These are phyloP conservation scores for Elongisporangium senticosum DNA, from an alignment of 352 stramenopile species.

Conservation along the genomic window DNA sequence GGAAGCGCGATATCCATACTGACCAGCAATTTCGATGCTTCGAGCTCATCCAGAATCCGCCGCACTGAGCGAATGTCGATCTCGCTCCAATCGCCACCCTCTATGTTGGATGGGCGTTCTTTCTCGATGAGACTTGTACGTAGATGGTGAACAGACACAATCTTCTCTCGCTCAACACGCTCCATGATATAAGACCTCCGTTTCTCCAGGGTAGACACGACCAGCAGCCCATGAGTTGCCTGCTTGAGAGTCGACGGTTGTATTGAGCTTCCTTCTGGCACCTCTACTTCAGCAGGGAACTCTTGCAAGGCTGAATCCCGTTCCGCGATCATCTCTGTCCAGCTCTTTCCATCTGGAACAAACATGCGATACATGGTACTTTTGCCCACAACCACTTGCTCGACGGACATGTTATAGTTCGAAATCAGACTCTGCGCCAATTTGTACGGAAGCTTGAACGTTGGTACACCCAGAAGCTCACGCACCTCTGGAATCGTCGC, in stretches of 20 bases:
- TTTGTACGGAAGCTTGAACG: conserved; percentile 83
- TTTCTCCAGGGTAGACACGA: conserved; percentile 48
- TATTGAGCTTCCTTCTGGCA: conserved; percentile 10
- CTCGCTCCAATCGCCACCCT: conserved; percentile 19
- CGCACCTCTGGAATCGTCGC: conserved; percentile 76
- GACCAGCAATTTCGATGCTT: conserved; percentile 33
- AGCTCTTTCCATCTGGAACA: conserved; percentile 20
- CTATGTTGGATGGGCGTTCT: conserved; percentile 26
- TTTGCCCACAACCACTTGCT: conserved; percentile 73
- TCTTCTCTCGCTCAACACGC: conserved; percentile 48
- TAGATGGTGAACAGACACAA: conserved; percentile 66
- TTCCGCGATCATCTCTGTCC: not conserved
- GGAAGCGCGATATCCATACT: conserved; percentile 67
- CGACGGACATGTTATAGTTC: conserved; percentile 74
- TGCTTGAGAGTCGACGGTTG: conserved; percentile 60
- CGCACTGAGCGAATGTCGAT: conserved; percentile 69
- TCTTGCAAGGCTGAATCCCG: not conserved
- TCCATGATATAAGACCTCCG: conserved; percentile 52
- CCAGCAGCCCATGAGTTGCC: conserved; percentile 39
- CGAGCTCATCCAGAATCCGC: conserved; percentile 60
- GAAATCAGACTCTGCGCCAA: conserved; percentile 71
- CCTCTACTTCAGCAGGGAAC: not conserved
- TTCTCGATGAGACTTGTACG: conserved; percentile 42
- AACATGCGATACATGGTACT: conserved; percentile 85
- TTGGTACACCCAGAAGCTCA: conserved; percentile 70